Evolutionary conservation across 2,329 filamentous ascomycete species (phyloP), one percentile per base, ranked within the genome.

Genomic region (Paraconiothyrium sp.): DNA sequence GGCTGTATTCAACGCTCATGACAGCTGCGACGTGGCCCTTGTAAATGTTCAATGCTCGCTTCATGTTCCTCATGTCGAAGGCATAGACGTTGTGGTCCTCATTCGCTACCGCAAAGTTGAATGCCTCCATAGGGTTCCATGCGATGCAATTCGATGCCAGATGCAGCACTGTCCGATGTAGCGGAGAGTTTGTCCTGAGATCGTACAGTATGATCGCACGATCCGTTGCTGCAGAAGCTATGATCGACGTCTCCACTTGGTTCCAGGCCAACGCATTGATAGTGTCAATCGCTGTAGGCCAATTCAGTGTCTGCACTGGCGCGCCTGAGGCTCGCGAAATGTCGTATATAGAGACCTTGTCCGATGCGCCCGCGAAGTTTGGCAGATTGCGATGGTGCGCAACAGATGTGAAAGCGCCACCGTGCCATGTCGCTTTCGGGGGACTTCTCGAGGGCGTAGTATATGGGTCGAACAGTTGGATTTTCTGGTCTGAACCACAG

Each of bases 51-150:
- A 97, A 82, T 0, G 94, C 92, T 64, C 93, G 89, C 69, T 92
- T 89, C 78, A 97, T 90, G 76, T 93, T 94, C 70, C 95, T 88
- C 88, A 96, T 96, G 79, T 99, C 95, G 74, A 99, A 99, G 63
- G 74, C 54, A 58, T 93, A 92, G 67, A 91, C 86, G 78, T 97
- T 96, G 82, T 97, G 94, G 74, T 98, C 95, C 83, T 99, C 95
- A 70, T 92, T 96, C 13, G 92, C 95, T 34, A 94, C 89, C 16
- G 93, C 94, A 74, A 98, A 90, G 81, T 98, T 97, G 84, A 97
- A 97, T 8, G 93, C 92, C 79, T 97, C 94, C 52, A 97, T 95
- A 0, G 95, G 95, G 69, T 97, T 97, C 93, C 94, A 99, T 2
- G 73, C 61, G 88, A 97, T 95, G 0, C 94, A 94, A 70, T 97